Conservation (phyloP, 2,329 filamentous ascomycete genomes). For the Huntiella abstrusa region DNA sequence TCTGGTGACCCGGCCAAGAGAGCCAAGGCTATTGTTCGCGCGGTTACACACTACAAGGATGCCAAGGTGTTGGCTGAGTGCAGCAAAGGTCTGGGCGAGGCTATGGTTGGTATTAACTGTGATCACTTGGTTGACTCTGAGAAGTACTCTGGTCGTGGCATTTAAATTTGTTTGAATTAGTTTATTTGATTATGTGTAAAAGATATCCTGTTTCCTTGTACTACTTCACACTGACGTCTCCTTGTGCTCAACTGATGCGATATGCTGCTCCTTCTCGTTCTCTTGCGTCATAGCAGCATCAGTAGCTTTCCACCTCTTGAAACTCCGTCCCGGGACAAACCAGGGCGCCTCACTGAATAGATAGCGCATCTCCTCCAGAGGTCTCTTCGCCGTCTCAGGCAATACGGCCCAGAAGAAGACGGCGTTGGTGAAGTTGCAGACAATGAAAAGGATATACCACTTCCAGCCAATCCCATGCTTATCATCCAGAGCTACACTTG, state of each 20-base stretch:
- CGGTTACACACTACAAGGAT: constrained; percentile 79
- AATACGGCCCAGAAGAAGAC: constrained; percentile 42
- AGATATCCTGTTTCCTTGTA: not conserved
- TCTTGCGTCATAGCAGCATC: not conserved
- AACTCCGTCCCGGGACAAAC: constrained; percentile 38
- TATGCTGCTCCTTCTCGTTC: not conserved
- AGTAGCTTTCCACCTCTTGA: not conserved
- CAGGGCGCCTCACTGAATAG: constrained; percentile 46
- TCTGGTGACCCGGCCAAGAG: constrained; percentile 75
- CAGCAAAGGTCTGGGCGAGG: constrained; percentile 79
- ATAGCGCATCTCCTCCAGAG: constrained; percentile 50
- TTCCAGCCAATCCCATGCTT: constrained; percentile 25
- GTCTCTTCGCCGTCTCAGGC: constrained; percentile 44
- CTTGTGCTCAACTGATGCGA: not conserved
- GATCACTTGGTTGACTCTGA: constrained; percentile 56
- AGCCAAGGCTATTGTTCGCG: constrained; percentile 85
- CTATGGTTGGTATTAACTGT: constrained; percentile 92
- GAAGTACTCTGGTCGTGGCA: constrained; percentile 71
- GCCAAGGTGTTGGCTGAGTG: constrained; percentile 71
- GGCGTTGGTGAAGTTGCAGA: constrained; percentile 38
- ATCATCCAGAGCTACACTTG: constrained; percentile 31
- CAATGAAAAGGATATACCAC: constrained; percentile 29
- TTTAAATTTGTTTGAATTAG: constrained; percentile 32
- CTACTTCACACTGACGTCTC: not conserved
- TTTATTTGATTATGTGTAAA: not conserved